These are phyloP conservation scores for Lichtheimia ornata DNA, from an alignment of 371 early-diverging fungal genomes.

Conservation along the genomic window DNA sequence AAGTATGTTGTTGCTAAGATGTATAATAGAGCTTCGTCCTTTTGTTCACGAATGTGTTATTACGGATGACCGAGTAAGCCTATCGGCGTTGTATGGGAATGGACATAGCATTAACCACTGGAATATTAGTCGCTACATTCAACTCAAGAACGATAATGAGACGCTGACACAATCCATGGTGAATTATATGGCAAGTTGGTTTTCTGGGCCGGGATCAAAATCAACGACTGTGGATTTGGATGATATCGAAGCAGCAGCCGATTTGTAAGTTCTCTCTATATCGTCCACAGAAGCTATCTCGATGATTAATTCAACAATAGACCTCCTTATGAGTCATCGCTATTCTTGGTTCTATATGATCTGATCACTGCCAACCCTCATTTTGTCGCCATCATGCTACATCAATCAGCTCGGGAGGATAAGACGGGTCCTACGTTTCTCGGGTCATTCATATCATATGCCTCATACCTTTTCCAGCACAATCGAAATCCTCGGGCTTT, in stretches of 20 bases:
- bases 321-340: constrained; percentile 40
- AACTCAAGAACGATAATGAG: constrained; percentile 52
- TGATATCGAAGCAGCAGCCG: constrained; percentile 32
- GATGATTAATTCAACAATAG: constrained; percentile 18
- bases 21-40: constrained; percentile 30
- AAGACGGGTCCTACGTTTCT: constrained; percentile 25
- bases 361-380: constrained; percentile 44
- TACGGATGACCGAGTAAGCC: constrained; percentile 41
- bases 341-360: constrained; percentile 51
- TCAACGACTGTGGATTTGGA: constrained; percentile 29
- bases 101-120: background rate
- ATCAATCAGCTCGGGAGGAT: constrained; percentile 11
- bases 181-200: constrained; percentile 52
- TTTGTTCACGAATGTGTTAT: constrained; percentile 26
- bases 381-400: constrained; percentile 13
- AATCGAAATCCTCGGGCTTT: constrained; percentile 46
- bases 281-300: background rate
- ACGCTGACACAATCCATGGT: constrained; percentile 42
- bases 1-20: no score
- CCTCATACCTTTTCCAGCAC: constrained; percentile 54
- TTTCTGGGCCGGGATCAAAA: constrained; percentile 26
- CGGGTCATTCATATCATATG: constrained; percentile 40
- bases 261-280: constrained; percentile 33
- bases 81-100: background rate
- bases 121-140: constrained; percentile 35